A percentile compares a stretch with the other conserved stretches of the same genome.
phyloP scores from a whole-genome alignment of 1,284 basidiomycete species.

The Malassezia pachydermatis region DNA sequence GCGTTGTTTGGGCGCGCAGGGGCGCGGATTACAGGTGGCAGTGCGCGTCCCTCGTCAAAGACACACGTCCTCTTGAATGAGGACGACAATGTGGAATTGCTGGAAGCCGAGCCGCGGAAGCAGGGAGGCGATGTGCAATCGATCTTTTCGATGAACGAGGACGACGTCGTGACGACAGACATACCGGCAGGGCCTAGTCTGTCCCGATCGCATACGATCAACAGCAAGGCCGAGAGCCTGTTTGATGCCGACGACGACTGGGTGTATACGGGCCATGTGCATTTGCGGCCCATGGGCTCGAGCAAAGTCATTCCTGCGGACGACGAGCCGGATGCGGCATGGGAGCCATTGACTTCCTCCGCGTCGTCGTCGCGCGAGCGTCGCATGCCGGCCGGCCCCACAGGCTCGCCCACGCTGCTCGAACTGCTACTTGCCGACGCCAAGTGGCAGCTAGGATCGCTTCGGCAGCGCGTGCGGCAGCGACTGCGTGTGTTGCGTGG shows the following conservation, averaged over 20 bases:
- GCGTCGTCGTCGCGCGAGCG: constrained; percentile 16
- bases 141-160: constrained; percentile 11
- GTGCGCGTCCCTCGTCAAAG: too few species aligned
- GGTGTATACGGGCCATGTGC: constrained; percentile 7
- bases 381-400: constrained; percentile 7
- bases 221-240: neutral
- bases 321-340: constrained; percentile 22
- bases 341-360: neutral
- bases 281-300: constrained; percentile 13
- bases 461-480: constrained; percentile 24
- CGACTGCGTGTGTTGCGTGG: constrained; percentile 25
- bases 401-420: constrained; percentile 1
- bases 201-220: constrained; percentile 24
- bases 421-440: constrained; percentile 12
- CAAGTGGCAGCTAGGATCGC: constrained; percentile 6
- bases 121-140: constrained; percentile 20
- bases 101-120: constrained; percentile 26
- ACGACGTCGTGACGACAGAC: too few species aligned
- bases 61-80: constrained; percentile 40
- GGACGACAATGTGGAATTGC: constrained; percentile 36
- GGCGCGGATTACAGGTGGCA: too few species aligned
- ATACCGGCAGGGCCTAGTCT: constrained; percentile 21
- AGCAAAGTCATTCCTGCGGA: constrained; percentile 45
- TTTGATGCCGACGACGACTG: constrained; percentile 4
- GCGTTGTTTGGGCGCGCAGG: constrained; percentile 11